A percentile compares a stretch with the other conserved stretches of the same genome.
Conservation (phyloP, 352 stramenopile species). For the Thalassiosira hispida region DNA sequence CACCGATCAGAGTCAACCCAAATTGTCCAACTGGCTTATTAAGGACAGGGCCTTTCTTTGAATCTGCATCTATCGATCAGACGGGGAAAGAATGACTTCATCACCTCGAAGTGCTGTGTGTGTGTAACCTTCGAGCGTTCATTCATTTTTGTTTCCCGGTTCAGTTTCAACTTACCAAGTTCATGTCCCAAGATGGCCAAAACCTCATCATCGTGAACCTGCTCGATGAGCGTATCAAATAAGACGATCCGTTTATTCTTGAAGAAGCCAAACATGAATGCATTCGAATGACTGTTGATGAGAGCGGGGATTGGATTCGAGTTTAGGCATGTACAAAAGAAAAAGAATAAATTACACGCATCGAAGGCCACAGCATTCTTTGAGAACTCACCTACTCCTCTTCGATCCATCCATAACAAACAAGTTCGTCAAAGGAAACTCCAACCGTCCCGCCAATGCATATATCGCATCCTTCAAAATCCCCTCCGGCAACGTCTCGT, state of each 20-base stretch:
- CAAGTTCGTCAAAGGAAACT: conserved; percentile 96
- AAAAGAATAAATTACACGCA: too few species aligned
- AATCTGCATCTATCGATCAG: conserved; percentile 20
- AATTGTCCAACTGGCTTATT: conserved; percentile 18
- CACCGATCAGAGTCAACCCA: conserved; percentile 10
- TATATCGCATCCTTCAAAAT: conserved; percentile 92
- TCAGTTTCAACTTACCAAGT: conserved; percentile 71
- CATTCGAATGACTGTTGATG: conserved; percentile 83
- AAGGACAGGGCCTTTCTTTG: background rate
- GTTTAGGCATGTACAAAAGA: background rate
- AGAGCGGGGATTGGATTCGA: too few species aligned
- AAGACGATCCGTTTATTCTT: conserved; percentile 94
- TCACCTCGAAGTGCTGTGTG: conserved; percentile 1
- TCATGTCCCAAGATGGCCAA: conserved; percentile 96
- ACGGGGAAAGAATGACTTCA: conserved; percentile 24
- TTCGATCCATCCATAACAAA: conserved; percentile 98
- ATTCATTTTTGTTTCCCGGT: too few species aligned
- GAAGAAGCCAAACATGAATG: conserved; percentile 94
- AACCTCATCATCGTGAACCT: conserved; percentile 93
- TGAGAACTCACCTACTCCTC: too few species aligned
- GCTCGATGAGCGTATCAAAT: conserved; percentile 96
- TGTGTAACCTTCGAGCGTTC: too few species aligned
- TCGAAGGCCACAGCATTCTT: too few species aligned
- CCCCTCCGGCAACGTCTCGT: conserved; percentile 85
- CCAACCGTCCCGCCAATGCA: conserved; percentile 88